These are phyloP conservation scores for Entophlyctis luteolus DNA, from an alignment of 192 early-diverging fungal species.

Conservation along the genomic window DNA sequence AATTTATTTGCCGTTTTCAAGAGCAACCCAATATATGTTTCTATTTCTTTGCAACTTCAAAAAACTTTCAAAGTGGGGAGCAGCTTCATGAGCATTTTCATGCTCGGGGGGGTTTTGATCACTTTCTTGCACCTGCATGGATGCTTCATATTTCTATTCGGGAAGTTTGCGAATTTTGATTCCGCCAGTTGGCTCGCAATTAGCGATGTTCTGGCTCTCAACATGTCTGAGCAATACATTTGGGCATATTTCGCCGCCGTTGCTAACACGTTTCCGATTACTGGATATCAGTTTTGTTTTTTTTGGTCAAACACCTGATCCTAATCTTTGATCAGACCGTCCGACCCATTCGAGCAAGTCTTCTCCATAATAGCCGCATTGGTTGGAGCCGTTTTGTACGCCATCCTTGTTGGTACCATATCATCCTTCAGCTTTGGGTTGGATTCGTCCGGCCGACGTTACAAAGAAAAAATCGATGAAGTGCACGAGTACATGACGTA, in stretches of 20 bases:
- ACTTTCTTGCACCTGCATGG: conserved; percentile 41
- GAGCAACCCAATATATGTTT: conserved; percentile 24
- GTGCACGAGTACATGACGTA: conserved; percentile 52
- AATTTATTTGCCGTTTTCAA: conserved; percentile 23
- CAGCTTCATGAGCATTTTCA: conserved; percentile 40
- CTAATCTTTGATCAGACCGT: conserved; percentile 24
- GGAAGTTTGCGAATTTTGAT: conserved; percentile 26
- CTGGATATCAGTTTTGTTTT: conserved; percentile 34
- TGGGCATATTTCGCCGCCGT: conserved; percentile 40
- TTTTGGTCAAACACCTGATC: background rate
- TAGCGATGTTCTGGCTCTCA: conserved; percentile 7
- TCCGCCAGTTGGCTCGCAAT: conserved; percentile 26
- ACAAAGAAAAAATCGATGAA: conserved; percentile 51
- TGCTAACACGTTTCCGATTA: conserved; percentile 41
- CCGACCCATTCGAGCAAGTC: conserved; percentile 34
- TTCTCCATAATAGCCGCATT: conserved; percentile 29
- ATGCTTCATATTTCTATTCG: conserved; percentile 37
- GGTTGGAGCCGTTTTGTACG: conserved; percentile 39
- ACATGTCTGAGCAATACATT: conserved; percentile 37
- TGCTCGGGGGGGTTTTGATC: conserved; percentile 28
- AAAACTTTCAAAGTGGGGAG: conserved; percentile 32
- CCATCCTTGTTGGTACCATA: conserved; percentile 45
- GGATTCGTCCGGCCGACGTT: conserved; percentile 44
- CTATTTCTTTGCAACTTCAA: conserved; percentile 15
- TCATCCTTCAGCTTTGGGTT: conserved; percentile 48